phyloP scores from a whole-genome alignment of 805 yeast genomes.

The Saccharomycopsis sp. region DNA sequence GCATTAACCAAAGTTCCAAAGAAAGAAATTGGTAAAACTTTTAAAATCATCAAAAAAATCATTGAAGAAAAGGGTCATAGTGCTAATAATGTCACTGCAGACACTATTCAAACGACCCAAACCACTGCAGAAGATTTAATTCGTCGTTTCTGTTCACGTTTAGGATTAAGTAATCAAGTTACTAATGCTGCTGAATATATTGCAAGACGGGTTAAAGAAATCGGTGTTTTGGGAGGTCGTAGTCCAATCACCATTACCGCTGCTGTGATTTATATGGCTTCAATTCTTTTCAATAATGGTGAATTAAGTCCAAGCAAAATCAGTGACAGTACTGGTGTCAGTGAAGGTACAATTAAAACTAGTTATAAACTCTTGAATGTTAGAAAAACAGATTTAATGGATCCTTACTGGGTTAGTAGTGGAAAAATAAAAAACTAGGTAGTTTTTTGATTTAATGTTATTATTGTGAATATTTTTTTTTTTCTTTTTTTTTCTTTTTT shows the following conservation, averaged over 20 bases:
- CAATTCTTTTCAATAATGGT: slow-evolving; percentile 75
- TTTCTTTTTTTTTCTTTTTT: too few species aligned
- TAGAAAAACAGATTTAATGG: slow-evolving; percentile 28
- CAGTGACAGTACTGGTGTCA: slow-evolving; percentile 88
- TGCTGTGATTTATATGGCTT: slow-evolving; percentile 90
- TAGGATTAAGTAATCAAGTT: slow-evolving; percentile 76
- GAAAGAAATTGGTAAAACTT: slow-evolving; percentile 88
- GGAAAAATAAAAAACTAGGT: too few species aligned
- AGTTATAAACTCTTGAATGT: slow-evolving; percentile 76
- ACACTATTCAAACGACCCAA: slow-evolving; percentile 57
- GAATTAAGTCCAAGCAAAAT: slow-evolving; percentile 69
- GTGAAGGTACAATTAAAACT: slow-evolving; percentile 95
- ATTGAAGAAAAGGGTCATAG: slow-evolving; percentile 30
- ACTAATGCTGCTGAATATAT: slow-evolving; percentile 90
- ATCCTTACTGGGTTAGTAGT: slow-evolving; percentile 64
- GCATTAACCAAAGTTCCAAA: slow-evolving; percentile 89
- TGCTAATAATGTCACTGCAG: slow-evolving; percentile 28
- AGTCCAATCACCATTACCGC: slow-evolving; percentile 98
- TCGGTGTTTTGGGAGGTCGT: slow-evolving; percentile 91
- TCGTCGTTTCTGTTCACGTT: slow-evolving; percentile 90
- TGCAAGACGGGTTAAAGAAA: slow-evolving; percentile 80
- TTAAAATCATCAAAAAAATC: slow-evolving; percentile 71
- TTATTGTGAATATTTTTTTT: too few species aligned
- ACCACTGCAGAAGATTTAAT: slow-evolving; percentile 91
- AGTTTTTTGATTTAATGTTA: too few species aligned